Percentiles rank a stretch among this genome's conserved stretches.
phyloP scores from a whole-genome alignment of 768 basidiomycete genomes.

The Xerocomellus chrysenteron region DNA sequence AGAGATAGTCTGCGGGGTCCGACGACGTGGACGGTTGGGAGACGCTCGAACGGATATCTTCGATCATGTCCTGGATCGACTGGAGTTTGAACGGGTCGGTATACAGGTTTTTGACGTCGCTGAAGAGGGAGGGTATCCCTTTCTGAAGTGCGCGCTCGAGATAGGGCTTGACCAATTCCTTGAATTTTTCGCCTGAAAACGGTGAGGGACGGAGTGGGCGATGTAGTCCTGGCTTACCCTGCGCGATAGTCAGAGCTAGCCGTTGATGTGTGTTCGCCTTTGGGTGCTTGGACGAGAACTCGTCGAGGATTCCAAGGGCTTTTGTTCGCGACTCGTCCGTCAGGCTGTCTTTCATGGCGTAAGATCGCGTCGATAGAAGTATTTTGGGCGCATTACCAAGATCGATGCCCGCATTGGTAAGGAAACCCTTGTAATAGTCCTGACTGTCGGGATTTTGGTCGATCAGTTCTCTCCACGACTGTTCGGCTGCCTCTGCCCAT shows the following conservation, averaged over 20 bases:
- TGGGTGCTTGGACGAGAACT: constrained; percentile 63
- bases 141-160: constrained; percentile 68
- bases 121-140: constrained; percentile 91
- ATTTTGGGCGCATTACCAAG: constrained; percentile 47
- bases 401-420: constrained; percentile 62
- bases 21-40: constrained; percentile 24
- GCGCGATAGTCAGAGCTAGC: constrained; percentile 65
- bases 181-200: constrained; percentile 63
- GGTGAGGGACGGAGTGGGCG: neutral
- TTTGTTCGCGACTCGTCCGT: constrained; percentile 50
- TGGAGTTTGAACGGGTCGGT: constrained; percentile 58
- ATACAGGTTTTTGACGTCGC: constrained; percentile 88
- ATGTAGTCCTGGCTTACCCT: constrained; percentile 36
- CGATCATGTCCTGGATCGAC: constrained; percentile 67
- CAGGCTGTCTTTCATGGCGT: constrained; percentile 35
- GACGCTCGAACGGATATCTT: constrained; percentile 43
- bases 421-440: constrained; percentile 75
- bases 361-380: constrained; percentile 6
- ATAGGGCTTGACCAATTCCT: constrained; percentile 61
- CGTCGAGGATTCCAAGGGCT: constrained; percentile 56
- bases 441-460: constrained; percentile 83
- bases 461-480: constrained; percentile 78
- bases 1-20: constrained; percentile 81
- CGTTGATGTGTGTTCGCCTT: constrained; percentile 70
- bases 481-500: constrained; percentile 65